Evolutionary conservation across 768 basidiomycete species (phyloP), one percentile per base, ranked within the genome.

Genomic region (Nidula microcarpa): DNA sequence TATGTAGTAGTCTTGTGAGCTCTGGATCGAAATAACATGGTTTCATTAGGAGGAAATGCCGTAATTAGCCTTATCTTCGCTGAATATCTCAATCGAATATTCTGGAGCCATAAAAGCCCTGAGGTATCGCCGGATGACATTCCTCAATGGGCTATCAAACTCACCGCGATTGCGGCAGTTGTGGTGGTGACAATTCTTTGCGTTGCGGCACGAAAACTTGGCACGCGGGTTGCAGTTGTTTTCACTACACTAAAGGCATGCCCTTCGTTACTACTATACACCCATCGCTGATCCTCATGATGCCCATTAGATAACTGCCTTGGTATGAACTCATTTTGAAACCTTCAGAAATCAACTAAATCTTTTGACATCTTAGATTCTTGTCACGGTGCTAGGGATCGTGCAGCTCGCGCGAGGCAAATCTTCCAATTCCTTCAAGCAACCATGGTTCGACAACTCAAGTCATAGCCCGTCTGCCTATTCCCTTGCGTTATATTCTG

Each of bases 401-500:
- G 71, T 95, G 10, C 88, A 89, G 65, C 71, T 94, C 11, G 79
- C 73, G 4, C 74, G 89, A 57, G 91, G 91, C 14, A 80, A 79
- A 54, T 81, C 82, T 13, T 86, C 91, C 0, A 74, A 77, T 13
- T 87, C 89, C 3, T 76, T 96, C 45, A 77, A 71, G 43, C 76
- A 78, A 45, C 76, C 86, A n/a, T 65, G 89, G 32, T 97, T 96
- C 60, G 70, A 76, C 10, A 85, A 79, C 6, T 87, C 91, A 14
- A 89, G 86, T 52, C 78, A 70, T 14, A 90, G 90, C 56, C 89
- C 93, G 0, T 89, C 91, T 1, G 76, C 84, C 2, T 98, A 93
- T 71, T 91, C 95, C 5, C 74, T 98, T n/a, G 96, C 95, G 0
- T 74, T 98, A 5, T 99, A 97, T 68, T 96, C 94, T 9, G 92